Conservation (phyloP, 352 stramenopile genomes). For the Globisporangium orthogonon region DNA sequence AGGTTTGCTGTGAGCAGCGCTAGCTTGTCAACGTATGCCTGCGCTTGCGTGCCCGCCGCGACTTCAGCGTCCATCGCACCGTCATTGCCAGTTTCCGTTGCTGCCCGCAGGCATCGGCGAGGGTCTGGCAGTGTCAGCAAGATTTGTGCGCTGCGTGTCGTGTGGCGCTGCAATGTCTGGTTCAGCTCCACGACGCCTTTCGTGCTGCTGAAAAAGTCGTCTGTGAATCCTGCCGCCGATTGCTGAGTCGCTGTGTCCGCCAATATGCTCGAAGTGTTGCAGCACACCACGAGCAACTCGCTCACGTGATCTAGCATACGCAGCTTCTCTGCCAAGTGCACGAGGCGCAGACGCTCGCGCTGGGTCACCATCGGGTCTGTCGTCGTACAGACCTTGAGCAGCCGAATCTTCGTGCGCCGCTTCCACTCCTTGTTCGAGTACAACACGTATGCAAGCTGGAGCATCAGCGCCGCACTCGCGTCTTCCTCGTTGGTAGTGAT, state of each 20-base stretch:
- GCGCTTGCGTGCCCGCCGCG: neutral
- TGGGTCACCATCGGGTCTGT: slow-evolving; percentile 16
- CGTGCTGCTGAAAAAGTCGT: slow-evolving; percentile 18
- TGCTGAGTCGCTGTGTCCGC: slow-evolving; percentile 16
- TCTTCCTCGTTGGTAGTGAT: slow-evolving; percentile 28
- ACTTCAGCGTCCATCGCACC: neutral
- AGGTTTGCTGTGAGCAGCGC: slow-evolving; percentile 35
- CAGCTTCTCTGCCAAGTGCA: slow-evolving; percentile 17
- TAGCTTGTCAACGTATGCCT: slow-evolving; percentile 25
- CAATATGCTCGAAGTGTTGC: slow-evolving; percentile 28
- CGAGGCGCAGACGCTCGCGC: slow-evolving; percentile 21
- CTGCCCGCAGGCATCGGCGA: neutral
- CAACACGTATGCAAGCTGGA: slow-evolving; percentile 37
- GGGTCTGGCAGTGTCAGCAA: slow-evolving; percentile 40
- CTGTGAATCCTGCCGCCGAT: neutral
- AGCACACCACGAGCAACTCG: slow-evolving; percentile 39
- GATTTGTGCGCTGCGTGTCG: slow-evolving; percentile 29
- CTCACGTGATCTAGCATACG: slow-evolving; percentile 30
- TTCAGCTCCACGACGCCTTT: slow-evolving; percentile 31
- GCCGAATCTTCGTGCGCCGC: slow-evolving; percentile 17
- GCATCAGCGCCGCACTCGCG: slow-evolving; percentile 29
- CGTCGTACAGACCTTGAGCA: slow-evolving; percentile 20
- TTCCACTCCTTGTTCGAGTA: slow-evolving; percentile 31
- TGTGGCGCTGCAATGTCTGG: slow-evolving; percentile 39
- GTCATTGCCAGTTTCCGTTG: neutral